Evolutionary conservation across 23 red algal genomes (phyloP).

Genomic region (Gracilaria vermiculophylla): DNA sequence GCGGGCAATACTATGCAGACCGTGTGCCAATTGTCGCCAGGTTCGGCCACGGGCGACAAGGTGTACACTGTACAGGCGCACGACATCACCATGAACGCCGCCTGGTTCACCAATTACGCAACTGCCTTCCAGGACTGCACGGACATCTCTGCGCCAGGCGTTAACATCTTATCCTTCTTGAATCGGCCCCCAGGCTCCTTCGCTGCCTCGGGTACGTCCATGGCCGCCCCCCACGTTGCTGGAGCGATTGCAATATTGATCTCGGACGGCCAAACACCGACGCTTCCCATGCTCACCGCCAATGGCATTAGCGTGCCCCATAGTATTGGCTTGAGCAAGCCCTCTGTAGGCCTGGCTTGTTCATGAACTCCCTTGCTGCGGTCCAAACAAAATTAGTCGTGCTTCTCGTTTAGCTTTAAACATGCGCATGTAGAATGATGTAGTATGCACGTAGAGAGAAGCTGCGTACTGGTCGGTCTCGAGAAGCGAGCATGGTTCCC

Average conservation of each 20-base stretch:
- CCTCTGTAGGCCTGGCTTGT: background rate
- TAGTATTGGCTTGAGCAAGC: background rate
- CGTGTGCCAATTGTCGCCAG: conserved; percentile 17
- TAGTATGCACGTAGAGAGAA: too few relatives aligned
- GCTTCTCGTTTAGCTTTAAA: too few relatives aligned
- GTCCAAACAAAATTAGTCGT: too few relatives aligned
- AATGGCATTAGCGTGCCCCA: background rate
- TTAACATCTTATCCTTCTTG: conserved; percentile 10
- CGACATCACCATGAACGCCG: background rate
- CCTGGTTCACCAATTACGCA: conserved; percentile 33
- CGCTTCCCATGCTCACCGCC: background rate
- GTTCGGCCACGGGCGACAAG: background rate
- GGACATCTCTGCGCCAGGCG: conserved; percentile 41
- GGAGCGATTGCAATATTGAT: conserved; percentile 52
- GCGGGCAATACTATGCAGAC: conserved; percentile 8
- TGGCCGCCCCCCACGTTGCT: conserved; percentile 59
- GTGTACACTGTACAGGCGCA: conserved; percentile 37
- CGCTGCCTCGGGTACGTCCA: conserved; percentile 24
- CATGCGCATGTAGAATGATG: too few relatives aligned
- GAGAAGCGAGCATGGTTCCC: too few relatives aligned
- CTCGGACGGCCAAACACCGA: background rate
- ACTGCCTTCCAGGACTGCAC: conserved; percentile 7
- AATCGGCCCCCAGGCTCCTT: background rate
- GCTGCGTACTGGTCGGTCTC: too few relatives aligned
- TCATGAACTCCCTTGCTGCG: too few relatives aligned